Base-by-base conservation (phyloP, 495 filamentous ascomycete genomes). In the Lepidopterella palustris region DNA sequence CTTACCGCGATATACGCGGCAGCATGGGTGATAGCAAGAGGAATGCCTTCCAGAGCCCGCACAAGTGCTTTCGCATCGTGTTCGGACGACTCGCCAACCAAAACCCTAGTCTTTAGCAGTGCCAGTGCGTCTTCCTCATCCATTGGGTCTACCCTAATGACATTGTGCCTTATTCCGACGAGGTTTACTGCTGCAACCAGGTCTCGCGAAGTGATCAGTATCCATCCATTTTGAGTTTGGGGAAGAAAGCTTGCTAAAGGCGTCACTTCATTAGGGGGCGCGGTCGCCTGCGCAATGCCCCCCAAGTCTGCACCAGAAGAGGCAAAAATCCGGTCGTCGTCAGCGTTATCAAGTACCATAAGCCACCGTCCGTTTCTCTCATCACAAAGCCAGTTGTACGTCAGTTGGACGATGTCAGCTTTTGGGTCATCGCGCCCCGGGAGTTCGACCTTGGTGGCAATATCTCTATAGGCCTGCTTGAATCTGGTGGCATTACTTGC, bases 401-500 rank as follows among this genome's bases (percentile, higher is more conserved):
- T 13, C 10, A 57, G 55, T 24, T 45, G 24, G 55, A 57, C 4
- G 4, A 25, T 49, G 15, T 57, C 15, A 10, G 18, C 28, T 4
- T 49, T 45, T 50, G 28, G 32, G 35, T 25, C 55, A 23, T 57
- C 23, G 18, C 23, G 5, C 26, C 35, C 35, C 4, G n/a, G 11
- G 4, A 64, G 13, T 45, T 60, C 32, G 6, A 58, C 15, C 24
- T 26, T 20, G 23, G 61, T 45, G 8, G 69, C 69, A 31, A 68
- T 61, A 4, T 52, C 21, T 18, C 42, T 28, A 45, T 61, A 61
- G 13, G 45, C 50, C 48, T 70, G 21, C 28, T 70, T 53, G 53
- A 71, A 65, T 15, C 68, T 55, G 5, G 62, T 53, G 15, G 53
- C 49, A 23, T 53, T 68, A 52, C 65, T 61, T 5, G 62, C 68